A percentile compares a stretch with the other conserved stretches of the same genome.
phyloP scores from a whole-genome alignment of 768 basidiomycete species.

The Tubosaeta sp. region DNA sequence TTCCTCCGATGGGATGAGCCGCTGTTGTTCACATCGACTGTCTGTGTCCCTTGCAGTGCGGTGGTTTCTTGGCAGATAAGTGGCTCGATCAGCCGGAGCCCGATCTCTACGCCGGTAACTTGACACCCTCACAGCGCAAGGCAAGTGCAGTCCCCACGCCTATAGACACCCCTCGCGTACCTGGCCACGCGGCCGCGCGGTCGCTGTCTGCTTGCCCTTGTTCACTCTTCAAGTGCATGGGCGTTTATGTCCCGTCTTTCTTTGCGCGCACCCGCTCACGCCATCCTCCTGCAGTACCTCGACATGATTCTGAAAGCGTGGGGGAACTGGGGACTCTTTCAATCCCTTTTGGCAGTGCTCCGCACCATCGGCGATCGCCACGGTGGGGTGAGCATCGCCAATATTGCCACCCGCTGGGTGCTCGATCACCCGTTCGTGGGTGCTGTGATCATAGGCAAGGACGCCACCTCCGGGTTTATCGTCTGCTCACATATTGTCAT shows the following conservation, averaged over 20 bases:
- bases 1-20: constrained; percentile 2
- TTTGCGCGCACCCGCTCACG: too few species aligned
- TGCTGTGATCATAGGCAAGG: constrained; percentile 69
- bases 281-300: constrained; percentile 54
- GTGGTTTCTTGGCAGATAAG: constrained; percentile 74
- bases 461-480: background rate
- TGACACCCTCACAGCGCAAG: constrained; percentile 84
- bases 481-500: background rate
- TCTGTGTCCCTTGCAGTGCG: constrained; percentile 49
- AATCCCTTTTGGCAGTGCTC: constrained; percentile 54
- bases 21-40: background rate
- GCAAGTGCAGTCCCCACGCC: constrained; percentile 32
- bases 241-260: too few species aligned
- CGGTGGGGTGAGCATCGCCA: constrained; percentile 63
- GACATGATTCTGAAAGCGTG: constrained; percentile 78
- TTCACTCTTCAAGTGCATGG: too few species aligned
- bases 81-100: constrained; percentile 70
- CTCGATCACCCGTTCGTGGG: constrained; percentile 75
- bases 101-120: constrained; percentile 58
- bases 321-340: constrained; percentile 77
- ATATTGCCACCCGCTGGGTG: constrained; percentile 80
- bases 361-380: constrained; percentile 65
- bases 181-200: background rate
- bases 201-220: background rate
- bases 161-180: background rate